These are phyloP conservation scores for Macrolepiota albuminosa DNA, from an alignment of 768 basidiomycete genomes.

Conservation along the genomic window DNA sequence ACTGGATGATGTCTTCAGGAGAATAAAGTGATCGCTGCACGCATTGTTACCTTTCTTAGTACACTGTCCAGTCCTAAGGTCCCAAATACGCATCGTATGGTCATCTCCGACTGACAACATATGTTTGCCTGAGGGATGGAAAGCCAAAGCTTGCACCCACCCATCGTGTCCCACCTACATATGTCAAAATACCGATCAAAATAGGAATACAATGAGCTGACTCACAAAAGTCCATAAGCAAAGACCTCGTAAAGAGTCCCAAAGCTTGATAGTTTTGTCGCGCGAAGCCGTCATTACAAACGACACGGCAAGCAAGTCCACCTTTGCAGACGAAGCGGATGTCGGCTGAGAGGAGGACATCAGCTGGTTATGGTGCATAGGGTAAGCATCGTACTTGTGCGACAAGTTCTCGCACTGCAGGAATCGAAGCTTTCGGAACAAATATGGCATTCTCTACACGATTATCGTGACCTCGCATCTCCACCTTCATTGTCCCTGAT, in stretches of 20 bases:
- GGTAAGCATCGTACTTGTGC: conserved; percentile 22
- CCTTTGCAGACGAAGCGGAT: conserved; percentile 2
- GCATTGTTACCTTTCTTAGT: conserved; percentile 61
- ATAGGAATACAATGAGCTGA: not conserved
- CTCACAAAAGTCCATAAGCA: conserved; percentile 54
- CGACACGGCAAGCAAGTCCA: conserved; percentile 19
- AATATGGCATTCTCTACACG: conserved; percentile 65
- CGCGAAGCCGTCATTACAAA: conserved; percentile 66
- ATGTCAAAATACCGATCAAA: not conserved
- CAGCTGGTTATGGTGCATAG: not conserved
- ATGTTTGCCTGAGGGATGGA: conserved; percentile 70
- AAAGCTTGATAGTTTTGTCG: conserved; percentile 71
- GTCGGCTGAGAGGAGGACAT: conserved; percentile 1
- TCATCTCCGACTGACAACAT: conserved; percentile 47
- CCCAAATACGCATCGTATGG: conserved; percentile 64
- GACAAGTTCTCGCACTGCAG: conserved; percentile 56
- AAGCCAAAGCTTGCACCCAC: conserved; percentile 66
- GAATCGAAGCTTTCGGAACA: conserved; percentile 53
- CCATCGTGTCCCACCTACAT: conserved; percentile 52
- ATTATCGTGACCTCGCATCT: conserved; percentile 70
- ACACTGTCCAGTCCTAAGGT: conserved; percentile 60
- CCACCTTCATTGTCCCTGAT: conserved; percentile 58
- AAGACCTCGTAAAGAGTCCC: conserved; percentile 66
- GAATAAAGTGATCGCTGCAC: not conserved
- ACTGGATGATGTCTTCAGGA: not conserved